Evolutionary conservation across 345 rosid genomes (phyloP).

Genomic region (Tarenaya hassleriana): DNA sequence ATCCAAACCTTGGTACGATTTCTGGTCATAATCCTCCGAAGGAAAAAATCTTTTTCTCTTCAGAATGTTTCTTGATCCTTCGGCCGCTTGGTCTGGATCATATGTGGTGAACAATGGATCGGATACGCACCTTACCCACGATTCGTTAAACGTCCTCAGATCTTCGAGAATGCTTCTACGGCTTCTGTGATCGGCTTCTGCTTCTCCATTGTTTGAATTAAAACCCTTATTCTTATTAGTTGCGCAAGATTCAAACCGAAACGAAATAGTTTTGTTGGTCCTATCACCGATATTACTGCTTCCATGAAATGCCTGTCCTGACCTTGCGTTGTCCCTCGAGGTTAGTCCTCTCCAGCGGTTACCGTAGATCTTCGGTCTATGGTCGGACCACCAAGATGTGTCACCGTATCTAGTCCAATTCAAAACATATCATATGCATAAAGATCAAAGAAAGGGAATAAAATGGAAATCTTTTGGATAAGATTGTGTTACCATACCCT

Average conservation of each 20-base stretch:
- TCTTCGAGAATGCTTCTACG: slow-evolving; percentile 32
- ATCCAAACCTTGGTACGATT: slow-evolving; percentile 36
- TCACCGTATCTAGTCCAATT: slow-evolving; percentile 38
- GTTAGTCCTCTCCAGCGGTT: slow-evolving; percentile 34
- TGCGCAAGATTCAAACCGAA: slow-evolving; percentile 19
- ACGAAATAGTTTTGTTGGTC: slow-evolving; percentile 27
- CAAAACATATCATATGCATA: not conserved
- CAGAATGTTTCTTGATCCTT: slow-evolving; percentile 23
- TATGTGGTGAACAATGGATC: slow-evolving; percentile 20
- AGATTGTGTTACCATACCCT: slow-evolving; percentile 20
- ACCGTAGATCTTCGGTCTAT: slow-evolving; percentile 27
- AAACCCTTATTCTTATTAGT: slow-evolving; percentile 12
- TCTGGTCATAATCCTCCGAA: slow-evolving; percentile 20
- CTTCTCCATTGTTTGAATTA: slow-evolving; percentile 17
- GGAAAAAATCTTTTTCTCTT: slow-evolving; percentile 39
- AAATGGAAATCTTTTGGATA: not conserved
- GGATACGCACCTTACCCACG: slow-evolving; percentile 28
- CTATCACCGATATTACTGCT: slow-evolving; percentile 21
- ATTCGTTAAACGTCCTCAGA: slow-evolving; percentile 26
- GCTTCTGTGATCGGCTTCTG: slow-evolving; percentile 20
- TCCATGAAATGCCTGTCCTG: slow-evolving; percentile 30
- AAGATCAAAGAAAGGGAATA: not conserved
- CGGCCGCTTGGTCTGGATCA: slow-evolving; percentile 17
- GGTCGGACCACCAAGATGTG: slow-evolving; percentile 43
- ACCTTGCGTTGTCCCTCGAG: slow-evolving; percentile 24